Base-by-base conservation (phyloP, 495 filamentous ascomycete genomes). In the Tuber borchii region DNA sequence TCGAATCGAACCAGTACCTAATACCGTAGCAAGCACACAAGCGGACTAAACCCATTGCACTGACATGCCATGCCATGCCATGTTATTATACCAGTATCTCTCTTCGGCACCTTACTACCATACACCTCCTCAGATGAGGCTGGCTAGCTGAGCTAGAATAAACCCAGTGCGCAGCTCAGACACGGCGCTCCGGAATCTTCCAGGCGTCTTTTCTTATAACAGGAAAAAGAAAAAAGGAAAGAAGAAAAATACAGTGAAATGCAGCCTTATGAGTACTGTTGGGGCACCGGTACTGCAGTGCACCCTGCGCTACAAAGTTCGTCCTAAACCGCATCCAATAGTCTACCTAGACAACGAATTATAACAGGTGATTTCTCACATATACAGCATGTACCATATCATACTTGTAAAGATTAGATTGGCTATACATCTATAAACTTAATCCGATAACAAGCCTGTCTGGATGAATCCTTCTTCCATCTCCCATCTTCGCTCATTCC, bases 401-500 rank as follows among this genome's bases (percentile, higher is more conserved):
- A 65, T 65, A 65, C 56, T 65, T 65, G 56, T 65, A 65, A 65
- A 65, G 56, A 31, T 65, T 65, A 65, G 56, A 65, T 65, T 65
- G 16, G 56, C 56, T 65, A 26, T 65, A 65, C 56, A 65, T 65
- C 56, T 65, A 65, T 65, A 65, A 31, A 65, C 56, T 26, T 65
- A 65, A 65, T 65, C 56, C 56, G 56, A 65, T 65, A 65, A 31
- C 26, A 61, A 61, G 51, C 26, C 12, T 2, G 56, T 65, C 14
- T 34, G 56, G 31, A 4, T 34, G 56, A 65, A 34, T 34, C 56
- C 56, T 65, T 34, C 56, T 16, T 34, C 51, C 56, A 31, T 65
- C 56, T 65, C 17, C 26, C 56, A 34, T 34, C 56, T 31, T 61
- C 12, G 31, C 6, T 61, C 51, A 61, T 14, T 56, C 51, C 51